These are phyloP conservation scores for Populus simonii DNA, from an alignment of 345 rosid species.

Conservation along the genomic window DNA sequence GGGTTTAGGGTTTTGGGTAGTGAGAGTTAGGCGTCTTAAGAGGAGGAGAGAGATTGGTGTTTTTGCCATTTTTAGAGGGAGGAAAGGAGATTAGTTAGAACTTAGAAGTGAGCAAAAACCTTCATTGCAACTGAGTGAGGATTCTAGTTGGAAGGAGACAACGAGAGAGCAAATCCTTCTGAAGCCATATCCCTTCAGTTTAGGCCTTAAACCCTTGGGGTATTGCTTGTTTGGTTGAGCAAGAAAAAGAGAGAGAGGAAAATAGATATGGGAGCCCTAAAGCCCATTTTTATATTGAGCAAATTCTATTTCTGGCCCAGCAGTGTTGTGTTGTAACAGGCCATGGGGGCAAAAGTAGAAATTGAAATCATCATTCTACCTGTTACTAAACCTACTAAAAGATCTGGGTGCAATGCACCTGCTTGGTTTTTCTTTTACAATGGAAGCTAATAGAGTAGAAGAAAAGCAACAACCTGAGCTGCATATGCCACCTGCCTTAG, in stretches of 20 bases:
- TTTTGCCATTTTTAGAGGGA: slow-evolving; percentile 36
- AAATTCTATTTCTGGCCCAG: no score
- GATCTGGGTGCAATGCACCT: no score
- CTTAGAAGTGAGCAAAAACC: slow-evolving; percentile 7
- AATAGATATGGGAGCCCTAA: no score
- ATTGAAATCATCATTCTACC: no score
- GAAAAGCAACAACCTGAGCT: no score
- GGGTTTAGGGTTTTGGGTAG: slow-evolving; percentile 22
- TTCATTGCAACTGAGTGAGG: slow-evolving; percentile 10
- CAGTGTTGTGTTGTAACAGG: no score
- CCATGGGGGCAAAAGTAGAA: no score
- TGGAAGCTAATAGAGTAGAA: no score
- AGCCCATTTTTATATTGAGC: no score
- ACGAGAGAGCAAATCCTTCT: neutral
- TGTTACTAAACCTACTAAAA: no score
- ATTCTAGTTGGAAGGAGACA: neutral
- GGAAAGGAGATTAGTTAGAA: neutral
- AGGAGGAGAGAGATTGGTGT: slow-evolving; percentile 48
- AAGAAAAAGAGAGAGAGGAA: no score
- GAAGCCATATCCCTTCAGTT: neutral
- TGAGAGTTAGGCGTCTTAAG: slow-evolving; percentile 38
- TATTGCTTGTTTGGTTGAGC: neutral
- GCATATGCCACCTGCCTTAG: neutral
- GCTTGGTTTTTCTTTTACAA: no score
- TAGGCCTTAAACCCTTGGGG: neutral